Evolutionary conservation across 116 monocot genomes (phyloP).

Genomic region (Zostera marina): DNA sequence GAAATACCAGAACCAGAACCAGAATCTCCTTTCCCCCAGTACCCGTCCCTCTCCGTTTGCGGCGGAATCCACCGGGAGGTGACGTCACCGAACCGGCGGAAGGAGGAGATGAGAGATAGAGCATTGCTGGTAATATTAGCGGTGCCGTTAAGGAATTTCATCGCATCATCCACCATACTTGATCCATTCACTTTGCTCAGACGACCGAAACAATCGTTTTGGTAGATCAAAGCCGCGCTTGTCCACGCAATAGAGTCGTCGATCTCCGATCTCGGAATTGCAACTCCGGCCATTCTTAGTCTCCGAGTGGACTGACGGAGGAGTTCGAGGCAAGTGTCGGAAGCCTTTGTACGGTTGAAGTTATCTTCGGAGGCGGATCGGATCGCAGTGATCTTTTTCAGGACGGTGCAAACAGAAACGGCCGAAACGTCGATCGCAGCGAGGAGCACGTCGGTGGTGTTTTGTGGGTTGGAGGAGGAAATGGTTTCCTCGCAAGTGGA

Average conservation of each 20-base stretch:
- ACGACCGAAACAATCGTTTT: conserved; percentile 40
- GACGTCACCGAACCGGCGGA: conserved; percentile 40
- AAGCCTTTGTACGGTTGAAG: conserved; percentile 37
- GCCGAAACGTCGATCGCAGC: conserved; percentile 15
- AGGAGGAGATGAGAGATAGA: conserved; percentile 41
- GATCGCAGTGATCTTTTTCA: not conserved
- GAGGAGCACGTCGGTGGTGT: conserved; percentile 3
- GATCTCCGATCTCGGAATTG: not conserved
- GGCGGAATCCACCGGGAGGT: conserved; percentile 43
- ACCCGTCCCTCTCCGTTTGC: conserved; percentile 65
- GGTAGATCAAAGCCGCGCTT: conserved; percentile 42
- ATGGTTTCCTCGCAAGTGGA: conserved; percentile 4
- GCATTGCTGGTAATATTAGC: conserved; percentile 43
- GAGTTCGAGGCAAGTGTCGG: conserved; percentile 38
- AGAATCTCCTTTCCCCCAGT: conserved; percentile 40
- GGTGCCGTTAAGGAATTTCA: conserved; percentile 28
- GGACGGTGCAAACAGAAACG: not conserved
- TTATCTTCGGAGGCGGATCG: not conserved
- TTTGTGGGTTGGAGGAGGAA: not conserved
- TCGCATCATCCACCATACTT: conserved; percentile 32
- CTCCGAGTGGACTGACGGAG: conserved; percentile 25
- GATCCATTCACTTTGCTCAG: conserved; percentile 41
- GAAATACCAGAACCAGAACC: not conserved
- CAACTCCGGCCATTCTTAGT: conserved; percentile 10
- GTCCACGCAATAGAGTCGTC: conserved; percentile 18